Evolutionary conservation across 345 rosid species (phyloP).

Genomic region (rapeseed (Brassica napus)): DNA sequence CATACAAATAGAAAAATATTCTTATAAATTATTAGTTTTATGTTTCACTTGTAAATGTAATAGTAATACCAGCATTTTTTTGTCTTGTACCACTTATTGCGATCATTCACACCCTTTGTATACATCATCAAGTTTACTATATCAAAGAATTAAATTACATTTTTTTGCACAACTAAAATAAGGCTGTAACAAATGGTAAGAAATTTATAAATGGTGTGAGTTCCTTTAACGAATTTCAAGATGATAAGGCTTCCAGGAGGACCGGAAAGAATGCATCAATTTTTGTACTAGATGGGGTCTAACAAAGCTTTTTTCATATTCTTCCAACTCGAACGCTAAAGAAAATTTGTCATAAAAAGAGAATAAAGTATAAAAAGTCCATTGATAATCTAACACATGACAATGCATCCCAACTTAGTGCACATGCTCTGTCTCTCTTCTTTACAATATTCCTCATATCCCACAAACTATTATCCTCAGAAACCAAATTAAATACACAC

Average conservation of each 20-base stretch:
- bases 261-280: not conserved
- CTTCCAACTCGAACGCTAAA: slow-evolving; percentile 21
- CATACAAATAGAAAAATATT: too few species aligned
- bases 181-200: not conserved
- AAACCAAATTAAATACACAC: not conserved
- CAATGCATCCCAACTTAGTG: slow-evolving; percentile 27
- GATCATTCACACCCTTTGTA: not conserved
- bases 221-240: not conserved
- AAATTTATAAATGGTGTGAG: not conserved
- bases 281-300: slow-evolving; percentile 22
- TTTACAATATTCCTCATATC: slow-evolving; percentile 24
- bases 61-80: too few species aligned
- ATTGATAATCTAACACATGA: slow-evolving; percentile 30
- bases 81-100: not conserved
- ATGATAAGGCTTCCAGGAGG: not conserved
- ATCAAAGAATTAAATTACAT: not conserved
- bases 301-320: slow-evolving; percentile 16
- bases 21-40: too few species aligned
- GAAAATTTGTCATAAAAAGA: slow-evolving; percentile 6
- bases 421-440: slow-evolving; percentile 39
- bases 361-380: slow-evolving; percentile 14
- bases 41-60: too few species aligned
- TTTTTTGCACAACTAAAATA: not conserved
- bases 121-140: not conserved
- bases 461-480: slow-evolving; percentile 31